A percentile compares a stretch with the other conserved stretches of the same genome.
These are phyloP conservation scores for Candida ovalis DNA, from an alignment of 805 yeast species.

Conservation along the genomic window DNA sequence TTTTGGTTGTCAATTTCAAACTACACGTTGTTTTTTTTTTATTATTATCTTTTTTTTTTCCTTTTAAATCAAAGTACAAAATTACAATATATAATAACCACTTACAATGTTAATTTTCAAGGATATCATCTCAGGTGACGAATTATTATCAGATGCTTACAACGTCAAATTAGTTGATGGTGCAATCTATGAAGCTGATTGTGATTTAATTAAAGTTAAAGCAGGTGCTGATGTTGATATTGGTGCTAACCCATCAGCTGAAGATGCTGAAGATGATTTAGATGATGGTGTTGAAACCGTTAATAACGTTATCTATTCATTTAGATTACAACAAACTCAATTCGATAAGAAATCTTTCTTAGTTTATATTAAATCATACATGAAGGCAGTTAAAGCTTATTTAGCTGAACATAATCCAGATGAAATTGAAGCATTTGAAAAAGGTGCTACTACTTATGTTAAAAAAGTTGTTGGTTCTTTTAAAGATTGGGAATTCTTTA, in stretches of 20 bases:
- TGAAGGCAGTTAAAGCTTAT: conserved; percentile 92
- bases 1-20: neutral
- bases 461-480: conserved; percentile 93
- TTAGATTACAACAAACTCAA: conserved; percentile 93
- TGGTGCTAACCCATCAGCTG: conserved; percentile 99
- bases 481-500: conserved; percentile 99
- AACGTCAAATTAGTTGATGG: conserved; percentile 82
- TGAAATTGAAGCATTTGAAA: conserved; percentile 81
- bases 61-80: conserved; percentile 1
- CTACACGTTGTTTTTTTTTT: conserved; percentile 12
- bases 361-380: conserved; percentile 97
- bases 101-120: conserved; percentile 39
- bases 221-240: conserved; percentile 89
- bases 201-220: conserved; percentile 84
- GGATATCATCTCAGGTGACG: conserved; percentile 93
- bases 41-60: conserved; percentile 6
- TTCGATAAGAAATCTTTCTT: conserved; percentile 98
- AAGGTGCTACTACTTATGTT: conserved; percentile 95
- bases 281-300: conserved; percentile 89
- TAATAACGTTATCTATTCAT: conserved; percentile 97
- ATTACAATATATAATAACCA: neutral
- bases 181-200: conserved; percentile 95
- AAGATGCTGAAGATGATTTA: conserved; percentile 77
- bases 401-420: conserved; percentile 90
- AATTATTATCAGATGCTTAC: conserved; percentile 96